A percentile compares a stretch with the other conserved stretches of the same genome.
These are phyloP conservation scores for Eucalyptus pumila DNA, from an alignment of 345 rosid species.

Conservation along the genomic window DNA sequence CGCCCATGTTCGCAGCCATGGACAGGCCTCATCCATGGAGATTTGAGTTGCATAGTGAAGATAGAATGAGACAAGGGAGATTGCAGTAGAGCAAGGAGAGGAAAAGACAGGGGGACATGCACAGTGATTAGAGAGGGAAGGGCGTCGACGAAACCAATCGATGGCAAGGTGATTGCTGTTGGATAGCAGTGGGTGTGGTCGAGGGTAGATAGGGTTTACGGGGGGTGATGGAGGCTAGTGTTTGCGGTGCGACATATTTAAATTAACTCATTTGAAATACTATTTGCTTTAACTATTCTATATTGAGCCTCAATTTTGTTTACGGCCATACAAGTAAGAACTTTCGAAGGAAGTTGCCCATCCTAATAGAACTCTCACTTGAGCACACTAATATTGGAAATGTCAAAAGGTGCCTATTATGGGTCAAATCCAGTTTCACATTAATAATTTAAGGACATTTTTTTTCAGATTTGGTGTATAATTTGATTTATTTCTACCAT, in stretches of 20 bases:
- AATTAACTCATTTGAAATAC: not conserved
- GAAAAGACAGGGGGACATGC: not conserved
- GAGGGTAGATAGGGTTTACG: not conserved
- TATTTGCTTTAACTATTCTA: not conserved
- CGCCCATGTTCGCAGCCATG: not conserved
- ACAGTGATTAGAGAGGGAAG: not conserved
- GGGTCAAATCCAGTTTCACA: not conserved
- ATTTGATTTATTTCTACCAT: not conserved
- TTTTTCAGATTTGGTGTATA: not conserved
- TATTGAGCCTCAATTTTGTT: too few species aligned
- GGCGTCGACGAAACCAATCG: not conserved
- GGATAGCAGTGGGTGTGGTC: not conserved
- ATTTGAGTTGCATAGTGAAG: not conserved
- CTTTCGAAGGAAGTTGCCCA: not conserved
- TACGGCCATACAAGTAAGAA: not conserved
- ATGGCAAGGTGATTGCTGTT: not conserved
- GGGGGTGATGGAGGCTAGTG: not conserved
- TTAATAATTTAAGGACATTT: not conserved
- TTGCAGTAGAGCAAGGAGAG: not conserved
- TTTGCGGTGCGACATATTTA: not conserved
- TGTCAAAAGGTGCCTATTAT: not conserved
- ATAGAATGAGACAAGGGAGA: not conserved
- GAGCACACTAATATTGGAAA: not conserved
- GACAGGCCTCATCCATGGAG: not conserved
- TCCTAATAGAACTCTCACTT: not conserved